Base-by-base conservation (phyloP, 2,329 filamentous ascomycete species). In the Shiraia bambusicola region DNA sequence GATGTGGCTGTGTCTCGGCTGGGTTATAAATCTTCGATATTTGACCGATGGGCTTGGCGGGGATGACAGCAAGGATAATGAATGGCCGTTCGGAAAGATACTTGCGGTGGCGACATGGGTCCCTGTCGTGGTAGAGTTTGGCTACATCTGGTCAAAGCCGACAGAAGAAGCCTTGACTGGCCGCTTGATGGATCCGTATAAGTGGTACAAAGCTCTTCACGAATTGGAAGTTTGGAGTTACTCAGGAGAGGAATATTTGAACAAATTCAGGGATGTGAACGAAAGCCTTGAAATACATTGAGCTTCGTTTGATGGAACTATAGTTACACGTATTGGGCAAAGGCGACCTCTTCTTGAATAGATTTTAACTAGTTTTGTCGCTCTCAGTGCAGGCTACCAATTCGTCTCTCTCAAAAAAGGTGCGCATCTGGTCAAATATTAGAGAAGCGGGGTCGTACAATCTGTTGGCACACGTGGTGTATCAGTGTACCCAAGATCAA, bases 211-310 rank as follows among this genome's bases (percentile, higher is more conserved):
- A 22, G 4, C 8, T 22, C 19, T 8, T 8, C 4, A 8, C 4
- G 31, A 8, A 52, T 42, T 56, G 62, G 8, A 22, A 22, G 19
- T 8, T 5, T 22, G 19, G 19, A 22, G 8, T 4, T 8, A 8
- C 19, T 22, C 19, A 22, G 19, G 19, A 22, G 19, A 22, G 19
- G 19, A 8, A 22, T 8, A 5, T 22, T 22, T 63, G 8, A 53
- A 27, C 15, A 53, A 34, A 17, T 52, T 48, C 12, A n/a, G n/a
- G 48, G 41, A 47, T 47, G 58, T n/a, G n/a, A n/a, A n/a, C n/a
- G n/a, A n/a, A n/a, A n/a, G n/a, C n/a, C n/a, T n/a, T n/a, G n/a
- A n/a, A n/a, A n/a, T n/a, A n/a, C n/a, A n/a, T n/a, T n/a, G n/a
- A n/a, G n/a, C n/a, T n/a, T n/a, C n/a, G n/a, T n/a, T n/a, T n/a